Percentiles rank a stretch among this genome's conserved stretches.
Evolutionary conservation across 2,329 filamentous ascomycete species (phyloP).

Genomic region (Leptoxyphium fumago): DNA sequence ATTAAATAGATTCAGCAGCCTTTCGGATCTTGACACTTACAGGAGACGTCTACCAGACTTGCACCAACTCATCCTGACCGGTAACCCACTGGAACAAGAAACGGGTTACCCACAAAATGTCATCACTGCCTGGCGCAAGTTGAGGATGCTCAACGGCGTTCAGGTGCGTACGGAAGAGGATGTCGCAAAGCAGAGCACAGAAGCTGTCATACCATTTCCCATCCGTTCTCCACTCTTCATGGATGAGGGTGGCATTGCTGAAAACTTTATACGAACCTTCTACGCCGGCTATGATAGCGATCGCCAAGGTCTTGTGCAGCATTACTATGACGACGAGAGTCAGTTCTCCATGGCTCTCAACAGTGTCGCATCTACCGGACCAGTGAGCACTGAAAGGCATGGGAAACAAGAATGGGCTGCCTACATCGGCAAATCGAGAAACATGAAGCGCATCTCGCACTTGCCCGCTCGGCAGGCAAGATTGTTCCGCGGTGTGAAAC

Average conservation of each 20-base stretch:
- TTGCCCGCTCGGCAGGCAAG: conserved; percentile 48
- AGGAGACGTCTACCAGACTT: conserved; percentile 63
- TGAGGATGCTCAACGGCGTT: conserved; percentile 61
- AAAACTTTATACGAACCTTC: conserved; percentile 61
- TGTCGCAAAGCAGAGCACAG: conserved; percentile 41
- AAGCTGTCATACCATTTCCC: conserved; percentile 43
- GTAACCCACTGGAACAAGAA: conserved; percentile 51
- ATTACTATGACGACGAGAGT: conserved; percentile 63
- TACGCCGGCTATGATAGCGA: conserved; percentile 61
- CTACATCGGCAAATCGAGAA: conserved; percentile 67
- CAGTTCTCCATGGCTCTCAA: conserved; percentile 65
- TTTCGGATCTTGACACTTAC: conserved; percentile 60
- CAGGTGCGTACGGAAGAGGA: conserved; percentile 61
- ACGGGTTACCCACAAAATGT: conserved; percentile 50
- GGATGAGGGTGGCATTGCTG: conserved; percentile 59
- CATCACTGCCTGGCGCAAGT: conserved; percentile 66
- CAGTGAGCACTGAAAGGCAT: conserved; percentile 18
- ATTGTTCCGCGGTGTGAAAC: conserved; percentile 46
- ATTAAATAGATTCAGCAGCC: conserved; percentile 58
- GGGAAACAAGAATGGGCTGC: conserved; percentile 48
- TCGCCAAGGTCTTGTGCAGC: conserved; percentile 44
- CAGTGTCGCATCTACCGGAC: conserved; percentile 39
- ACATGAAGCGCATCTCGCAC: conserved; percentile 55
- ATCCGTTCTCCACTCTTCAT: conserved; percentile 54
- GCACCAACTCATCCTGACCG: conserved; percentile 64